These are phyloP conservation scores for Colletotrichum tropicicola DNA, from an alignment of 2,329 filamentous ascomycete species.

Conservation along the genomic window DNA sequence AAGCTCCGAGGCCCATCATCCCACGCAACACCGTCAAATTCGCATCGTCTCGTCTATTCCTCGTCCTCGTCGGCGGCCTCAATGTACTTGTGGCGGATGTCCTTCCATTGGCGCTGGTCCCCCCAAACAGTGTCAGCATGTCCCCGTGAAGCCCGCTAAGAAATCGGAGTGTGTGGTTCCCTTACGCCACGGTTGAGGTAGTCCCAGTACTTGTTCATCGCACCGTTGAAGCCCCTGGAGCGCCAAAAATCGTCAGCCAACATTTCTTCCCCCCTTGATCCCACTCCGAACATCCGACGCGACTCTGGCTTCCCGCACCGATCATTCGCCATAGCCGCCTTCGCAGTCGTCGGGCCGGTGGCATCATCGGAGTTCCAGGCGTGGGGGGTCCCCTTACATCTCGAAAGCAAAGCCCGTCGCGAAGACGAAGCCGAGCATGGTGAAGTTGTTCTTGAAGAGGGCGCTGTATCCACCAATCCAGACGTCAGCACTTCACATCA, in stretches of 20 bases:
- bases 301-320: background rate
- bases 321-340: background rate
- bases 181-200: constrained; percentile 89
- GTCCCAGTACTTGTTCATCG: constrained; percentile 90
- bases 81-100: constrained; percentile 92
- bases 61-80: constrained; percentile 71
- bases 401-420: constrained; percentile 88
- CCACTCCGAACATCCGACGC: background rate
- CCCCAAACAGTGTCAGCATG: too few relatives aligned
- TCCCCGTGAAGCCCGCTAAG: too few relatives aligned
- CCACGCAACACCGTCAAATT: constrained; percentile 1
- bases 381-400: constrained; percentile 70
- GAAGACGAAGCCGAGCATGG: constrained; percentile 90
- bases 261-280: background rate
- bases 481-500: constrained; percentile 6
- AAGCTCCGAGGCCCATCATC: background rate
- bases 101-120: constrained; percentile 96
- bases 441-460: constrained; percentile 85
- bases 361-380: background rate
- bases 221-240: constrained; percentile 80
- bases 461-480: constrained; percentile 61
- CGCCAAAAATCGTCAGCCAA: constrained; percentile 16
- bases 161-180: constrained; percentile 37
- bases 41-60: constrained; percentile 52
- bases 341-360: background rate